Evolutionary conservation across 2,329 filamentous ascomycete genomes (phyloP).

Genomic region (Aureobasidium sp.): DNA sequence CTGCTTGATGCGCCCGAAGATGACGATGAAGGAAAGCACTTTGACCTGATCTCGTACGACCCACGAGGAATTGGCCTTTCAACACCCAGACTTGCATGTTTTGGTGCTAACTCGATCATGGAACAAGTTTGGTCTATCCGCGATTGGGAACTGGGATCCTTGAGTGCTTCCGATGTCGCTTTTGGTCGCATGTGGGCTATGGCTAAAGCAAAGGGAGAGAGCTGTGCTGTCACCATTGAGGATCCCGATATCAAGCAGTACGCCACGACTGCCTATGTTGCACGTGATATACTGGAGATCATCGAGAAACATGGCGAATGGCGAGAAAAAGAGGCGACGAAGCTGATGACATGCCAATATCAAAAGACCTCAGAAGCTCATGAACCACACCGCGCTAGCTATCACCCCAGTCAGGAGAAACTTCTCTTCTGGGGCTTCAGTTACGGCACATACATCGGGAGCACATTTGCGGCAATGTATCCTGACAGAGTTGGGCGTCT

Average conservation of each 20-base stretch:
- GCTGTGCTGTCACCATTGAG: neutral
- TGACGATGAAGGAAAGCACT: conserved; percentile 19
- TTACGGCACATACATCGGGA: conserved; percentile 41
- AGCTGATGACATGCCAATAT: neutral
- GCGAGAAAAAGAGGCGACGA: conserved; percentile 19
- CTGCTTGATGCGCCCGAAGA: conserved; percentile 28
- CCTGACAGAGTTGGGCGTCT: conserved; percentile 37
- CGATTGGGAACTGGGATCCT: conserved; percentile 25
- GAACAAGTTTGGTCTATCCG: neutral
- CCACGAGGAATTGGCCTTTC: conserved; percentile 36
- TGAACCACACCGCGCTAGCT: conserved; percentile 17
- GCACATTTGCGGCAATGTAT: conserved; percentile 41
- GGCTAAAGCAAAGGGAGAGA: neutral
- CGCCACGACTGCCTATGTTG: conserved; percentile 40
- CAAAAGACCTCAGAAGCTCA: conserved; percentile 16
- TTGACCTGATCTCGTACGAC: conserved; percentile 36
- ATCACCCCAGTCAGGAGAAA: conserved; percentile 21
- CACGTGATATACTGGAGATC: conserved; percentile 42
- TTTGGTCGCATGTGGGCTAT: conserved; percentile 18
- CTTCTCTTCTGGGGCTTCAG: conserved; percentile 37
- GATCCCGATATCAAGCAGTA: conserved; percentile 30
- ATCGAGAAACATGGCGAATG: conserved; percentile 35
- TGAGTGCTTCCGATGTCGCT: conserved; percentile 34
- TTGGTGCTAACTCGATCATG: conserved; percentile 22
- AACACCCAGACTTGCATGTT: conserved; percentile 29